A percentile compares a stretch with the other conserved stretches of the same genome.
Conservation (phyloP, 805 yeast species). For the Wickerhamiella hasegawae region DNA sequence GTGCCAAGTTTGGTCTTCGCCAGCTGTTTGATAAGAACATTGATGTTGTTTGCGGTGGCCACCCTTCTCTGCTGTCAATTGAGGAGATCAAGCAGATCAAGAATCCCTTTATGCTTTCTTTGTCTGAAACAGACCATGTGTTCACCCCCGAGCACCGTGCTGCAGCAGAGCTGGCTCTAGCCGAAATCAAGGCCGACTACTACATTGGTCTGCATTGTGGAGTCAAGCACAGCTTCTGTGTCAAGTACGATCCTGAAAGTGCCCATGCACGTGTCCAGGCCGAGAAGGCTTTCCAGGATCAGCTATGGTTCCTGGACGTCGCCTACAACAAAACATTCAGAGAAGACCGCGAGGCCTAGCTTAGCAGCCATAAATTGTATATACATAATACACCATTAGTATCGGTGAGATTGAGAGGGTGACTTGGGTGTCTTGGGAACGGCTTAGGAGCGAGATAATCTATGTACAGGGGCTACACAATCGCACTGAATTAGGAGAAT, state of each 20-base stretch:
- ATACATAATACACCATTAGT: too few relatives aligned
- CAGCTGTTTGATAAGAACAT: slow-evolving; percentile 26
- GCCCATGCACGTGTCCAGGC: slow-evolving; percentile 45
- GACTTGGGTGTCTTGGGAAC: too few relatives aligned
- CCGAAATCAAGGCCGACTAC: slow-evolving; percentile 37
- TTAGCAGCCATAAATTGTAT: too few relatives aligned
- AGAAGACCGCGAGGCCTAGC: too few relatives aligned
- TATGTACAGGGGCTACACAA: too few relatives aligned
- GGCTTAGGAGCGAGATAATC: too few relatives aligned
- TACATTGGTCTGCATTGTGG: slow-evolving; percentile 48
- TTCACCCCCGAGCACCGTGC: slow-evolving; percentile 52
- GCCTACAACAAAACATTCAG: too few relatives aligned
- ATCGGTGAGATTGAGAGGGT: too few relatives aligned
- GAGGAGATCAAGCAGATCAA: slow-evolving; percentile 50
- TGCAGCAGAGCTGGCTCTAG: slow-evolving; percentile 41
- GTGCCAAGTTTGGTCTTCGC: slow-evolving; percentile 54
- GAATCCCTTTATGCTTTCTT: slow-evolving; percentile 50
- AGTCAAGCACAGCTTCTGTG: slow-evolving; percentile 62
- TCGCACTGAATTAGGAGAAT: too few relatives aligned
- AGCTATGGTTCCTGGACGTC: too few relatives aligned
- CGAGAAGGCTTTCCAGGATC: slow-evolving; percentile 43
- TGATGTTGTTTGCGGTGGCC: slow-evolving; percentile 63
- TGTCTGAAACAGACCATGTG: slow-evolving; percentile 55
- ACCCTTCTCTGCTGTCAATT: slow-evolving; percentile 57
- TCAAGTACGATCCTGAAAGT: slow-evolving; percentile 49